Evolutionary conservation across 805 yeast species (phyloP), one percentile per base, ranked within the genome.

Genomic region (Hanseniaspora meyeri): DNA sequence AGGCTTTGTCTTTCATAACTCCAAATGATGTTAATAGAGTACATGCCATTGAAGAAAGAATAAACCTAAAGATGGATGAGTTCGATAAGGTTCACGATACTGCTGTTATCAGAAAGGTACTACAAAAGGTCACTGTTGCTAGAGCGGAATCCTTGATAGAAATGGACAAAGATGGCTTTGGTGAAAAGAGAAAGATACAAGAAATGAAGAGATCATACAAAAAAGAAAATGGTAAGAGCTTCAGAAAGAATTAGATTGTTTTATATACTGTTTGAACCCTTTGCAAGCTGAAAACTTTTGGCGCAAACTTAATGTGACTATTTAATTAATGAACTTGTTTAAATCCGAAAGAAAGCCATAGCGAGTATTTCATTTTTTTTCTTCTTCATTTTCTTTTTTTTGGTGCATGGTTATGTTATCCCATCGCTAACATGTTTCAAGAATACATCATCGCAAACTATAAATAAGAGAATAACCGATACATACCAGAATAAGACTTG

Each of bases 91-190:
- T 88, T 24, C 78, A 80, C 14, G 97, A 93, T 68, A 83, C 85
- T 58, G 77, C 77, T 59, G 83, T 91, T 29, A 85, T 90, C 47
- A 81, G 84, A 60, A 77, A 80, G 49, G 81, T 89, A 1, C 73
- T 93, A 60, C 81, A 78, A 55, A 74, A 76, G 48, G 83, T 85
- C 1, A 82, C 90, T 37, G 79, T 77, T 38, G 97, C 97, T 19
- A 88, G 87, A 71, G 78, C 96, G 62, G 96, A 90, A 67, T 86
- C 96, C 2, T 67, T 85, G 55, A 80, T 91, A 86, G 96, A 87
- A 40, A 89, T 93, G 96, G 97, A 91, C 60, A 80, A 79, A 60
- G 96, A 87, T 59, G 78, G 81, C 20, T 91, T 90, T 67, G 96
- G 97, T 12, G 95, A 87, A 63, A 77, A 77, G 62, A 75, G 74